A percentile compares a stretch with the other conserved stretches of the same genome.
Evolutionary conservation across 164 flowering plant genomes (phyloP).

Genomic region (Dillenia turbinata): DNA sequence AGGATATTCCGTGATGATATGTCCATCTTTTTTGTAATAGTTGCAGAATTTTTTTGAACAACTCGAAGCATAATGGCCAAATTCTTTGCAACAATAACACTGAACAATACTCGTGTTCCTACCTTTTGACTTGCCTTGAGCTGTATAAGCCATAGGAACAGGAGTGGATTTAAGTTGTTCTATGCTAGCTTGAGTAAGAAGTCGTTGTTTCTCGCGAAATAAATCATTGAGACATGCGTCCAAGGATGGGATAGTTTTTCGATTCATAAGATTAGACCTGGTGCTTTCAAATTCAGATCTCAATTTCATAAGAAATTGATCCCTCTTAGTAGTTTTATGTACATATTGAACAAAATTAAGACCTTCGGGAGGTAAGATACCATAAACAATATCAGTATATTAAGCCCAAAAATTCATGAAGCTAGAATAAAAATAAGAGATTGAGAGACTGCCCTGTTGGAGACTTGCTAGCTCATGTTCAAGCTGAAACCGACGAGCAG

Average conservation of each 20-base stretch:
- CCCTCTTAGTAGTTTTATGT: neutral
- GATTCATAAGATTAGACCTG: neutral
- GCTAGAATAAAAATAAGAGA: neutral
- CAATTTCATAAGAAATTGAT: conserved; percentile 7
- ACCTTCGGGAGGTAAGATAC: neutral
- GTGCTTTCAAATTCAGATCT: neutral
- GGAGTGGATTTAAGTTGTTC: neutral
- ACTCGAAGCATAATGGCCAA: neutral
- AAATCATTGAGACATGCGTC: conserved; percentile 3
- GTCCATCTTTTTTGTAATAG: neutral
- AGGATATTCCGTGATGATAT: conserved; percentile 2
- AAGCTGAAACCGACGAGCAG: conserved; percentile 1
- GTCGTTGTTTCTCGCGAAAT: neutral
- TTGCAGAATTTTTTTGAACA: conserved; percentile 6
- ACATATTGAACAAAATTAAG: neutral
- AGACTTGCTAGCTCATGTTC: neutral
- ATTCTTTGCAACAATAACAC: neutral
- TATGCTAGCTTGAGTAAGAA: neutral
- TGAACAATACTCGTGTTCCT: neutral
- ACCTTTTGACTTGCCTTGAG: neutral
- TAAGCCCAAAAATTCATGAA: neutral
- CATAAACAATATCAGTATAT: neutral
- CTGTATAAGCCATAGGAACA: neutral
- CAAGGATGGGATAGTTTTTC: neutral
- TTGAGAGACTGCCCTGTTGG: neutral